Percentiles rank a stretch among this genome's conserved stretches.
Conservation (phyloP, 1,139 yeast genomes). For the Arxiozyma bovina region DNA sequence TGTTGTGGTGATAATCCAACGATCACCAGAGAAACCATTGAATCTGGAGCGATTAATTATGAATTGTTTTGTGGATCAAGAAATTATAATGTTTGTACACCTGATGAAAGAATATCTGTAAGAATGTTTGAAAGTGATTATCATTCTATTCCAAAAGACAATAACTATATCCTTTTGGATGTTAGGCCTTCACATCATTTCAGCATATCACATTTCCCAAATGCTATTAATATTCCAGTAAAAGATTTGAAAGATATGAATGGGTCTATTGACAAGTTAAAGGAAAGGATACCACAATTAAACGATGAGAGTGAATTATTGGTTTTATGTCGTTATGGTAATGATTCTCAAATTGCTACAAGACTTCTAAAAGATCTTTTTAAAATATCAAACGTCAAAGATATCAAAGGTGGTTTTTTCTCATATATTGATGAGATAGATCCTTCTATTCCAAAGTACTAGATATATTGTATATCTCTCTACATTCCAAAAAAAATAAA, state of each 20-base stretch:
- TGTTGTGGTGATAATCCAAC: constrained; percentile 50
- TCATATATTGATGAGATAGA: constrained; percentile 64
- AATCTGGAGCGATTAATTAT: constrained; percentile 48
- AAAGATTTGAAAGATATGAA: constrained; percentile 38
- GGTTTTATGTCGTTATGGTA: constrained; percentile 74
- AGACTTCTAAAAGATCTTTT: constrained; percentile 42
- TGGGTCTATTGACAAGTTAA: constrained; percentile 18
- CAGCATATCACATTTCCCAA: constrained; percentile 51
- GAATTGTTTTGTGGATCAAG: constrained; percentile 64
- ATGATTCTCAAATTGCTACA: constrained; percentile 81
- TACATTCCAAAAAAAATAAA: no score
- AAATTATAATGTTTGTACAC: constrained; percentile 38
- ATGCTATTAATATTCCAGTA: constrained; percentile 58
- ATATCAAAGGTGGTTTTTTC: constrained; percentile 69
- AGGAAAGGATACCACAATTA: constrained; percentile 18
- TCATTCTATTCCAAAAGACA: constrained; percentile 4
- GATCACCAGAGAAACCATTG: constrained; percentile 42
- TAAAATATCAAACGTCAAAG: constrained; percentile 46
- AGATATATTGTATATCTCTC: constrained; percentile 4
- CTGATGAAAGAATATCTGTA: constrained; percentile 44
- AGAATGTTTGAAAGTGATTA: constrained; percentile 32
- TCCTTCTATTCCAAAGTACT: constrained; percentile 58
- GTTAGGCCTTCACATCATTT: constrained; percentile 79
- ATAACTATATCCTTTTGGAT: constrained; percentile 46
- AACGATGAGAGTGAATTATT: constrained; percentile 21